phyloP scores from a whole-genome alignment of 192 early-diverging fungal genomes.

The Rhizoclosmatium globosum region DNA sequence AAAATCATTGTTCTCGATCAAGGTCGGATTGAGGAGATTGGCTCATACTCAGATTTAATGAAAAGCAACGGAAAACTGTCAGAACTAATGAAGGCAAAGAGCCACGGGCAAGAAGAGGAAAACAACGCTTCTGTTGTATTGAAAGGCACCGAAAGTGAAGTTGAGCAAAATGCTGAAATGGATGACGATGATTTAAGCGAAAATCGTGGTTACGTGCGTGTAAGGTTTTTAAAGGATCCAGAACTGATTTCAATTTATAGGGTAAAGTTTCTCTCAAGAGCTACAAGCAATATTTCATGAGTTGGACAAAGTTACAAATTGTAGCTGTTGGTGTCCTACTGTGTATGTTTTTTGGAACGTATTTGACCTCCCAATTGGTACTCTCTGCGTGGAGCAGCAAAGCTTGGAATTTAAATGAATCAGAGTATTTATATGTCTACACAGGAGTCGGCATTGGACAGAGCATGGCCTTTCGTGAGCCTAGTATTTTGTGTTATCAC shows the following conservation, averaged over 20 bases:
- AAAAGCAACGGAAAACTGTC: slow-evolving; percentile 46
- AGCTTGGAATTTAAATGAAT: neutral
- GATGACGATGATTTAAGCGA: neutral
- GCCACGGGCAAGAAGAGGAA: neutral
- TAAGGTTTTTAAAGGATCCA: neutral
- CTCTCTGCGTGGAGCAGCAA: neutral
- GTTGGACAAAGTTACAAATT: neutral
- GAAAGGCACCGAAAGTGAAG: neutral
- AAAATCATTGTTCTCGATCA: slow-evolving; percentile 52
- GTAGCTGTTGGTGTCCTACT: neutral
- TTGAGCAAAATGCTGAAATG: neutral
- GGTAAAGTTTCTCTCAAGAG: slow-evolving; percentile 10
- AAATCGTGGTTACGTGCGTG: slow-evolving; percentile 15
- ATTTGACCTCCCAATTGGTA: neutral
- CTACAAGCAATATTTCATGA: neutral
- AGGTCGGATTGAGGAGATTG: slow-evolving; percentile 67
- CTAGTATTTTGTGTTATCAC: neutral
- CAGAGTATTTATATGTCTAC: neutral
- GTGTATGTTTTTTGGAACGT: neutral
- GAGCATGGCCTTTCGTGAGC: neutral
- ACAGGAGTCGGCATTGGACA: neutral
- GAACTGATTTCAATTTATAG: neutral
- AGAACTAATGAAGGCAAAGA: neutral
- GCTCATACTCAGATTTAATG: slow-evolving; percentile 63
- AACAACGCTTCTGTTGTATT: neutral